A percentile compares a stretch with the other conserved stretches of the same genome.
Conservation (phyloP, 1,284 basidiomycete genomes). For the Ustilago nuda region DNA sequence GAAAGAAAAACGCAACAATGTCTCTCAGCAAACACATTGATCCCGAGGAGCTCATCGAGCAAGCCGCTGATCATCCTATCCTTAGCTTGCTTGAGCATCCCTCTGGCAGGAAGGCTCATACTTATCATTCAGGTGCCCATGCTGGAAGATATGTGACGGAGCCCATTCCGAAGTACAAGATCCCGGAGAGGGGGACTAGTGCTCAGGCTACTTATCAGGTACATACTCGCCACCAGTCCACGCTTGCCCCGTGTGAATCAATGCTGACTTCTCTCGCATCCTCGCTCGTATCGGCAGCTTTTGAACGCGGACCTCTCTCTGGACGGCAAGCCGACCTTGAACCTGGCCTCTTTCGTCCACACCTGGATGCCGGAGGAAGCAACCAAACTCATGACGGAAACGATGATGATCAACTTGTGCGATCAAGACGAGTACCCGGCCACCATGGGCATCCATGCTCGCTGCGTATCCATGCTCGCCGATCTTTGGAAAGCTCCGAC, state of each 20-base stretch:
- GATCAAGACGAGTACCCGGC: constrained; percentile 90
- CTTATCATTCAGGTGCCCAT: constrained; percentile 38
- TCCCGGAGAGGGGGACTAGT: constrained; percentile 70
- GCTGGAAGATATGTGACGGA: constrained; percentile 64
- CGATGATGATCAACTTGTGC: constrained; percentile 79
- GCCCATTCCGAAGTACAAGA: constrained; percentile 69
- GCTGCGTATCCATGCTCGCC: constrained; percentile 83
- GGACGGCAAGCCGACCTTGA: constrained; percentile 82
- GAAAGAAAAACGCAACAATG: constrained; percentile 33
- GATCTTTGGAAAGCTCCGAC: constrained; percentile 84
- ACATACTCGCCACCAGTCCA: background rate
- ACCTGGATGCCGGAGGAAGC: constrained; percentile 74
- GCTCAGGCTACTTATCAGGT: constrained; percentile 69
- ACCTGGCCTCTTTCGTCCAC: constrained; percentile 77
- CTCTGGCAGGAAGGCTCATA: constrained; percentile 21
- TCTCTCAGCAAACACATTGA: constrained; percentile 65
- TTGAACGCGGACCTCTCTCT: constrained; percentile 78
- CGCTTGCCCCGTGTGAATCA: background rate
- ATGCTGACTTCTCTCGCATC: background rate
- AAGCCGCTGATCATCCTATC: constrained; percentile 59
- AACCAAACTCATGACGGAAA: constrained; percentile 71
- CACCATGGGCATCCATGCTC: constrained; percentile 65
- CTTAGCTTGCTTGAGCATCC: constrained; percentile 45
- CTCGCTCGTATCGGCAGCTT: constrained; percentile 72
- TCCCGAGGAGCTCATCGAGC: constrained; percentile 58